A percentile compares a stretch with the other conserved stretches of the same genome.
Conservation (phyloP, 495 filamentous ascomycete genomes). For the Corynascus novoguineensis region DNA sequence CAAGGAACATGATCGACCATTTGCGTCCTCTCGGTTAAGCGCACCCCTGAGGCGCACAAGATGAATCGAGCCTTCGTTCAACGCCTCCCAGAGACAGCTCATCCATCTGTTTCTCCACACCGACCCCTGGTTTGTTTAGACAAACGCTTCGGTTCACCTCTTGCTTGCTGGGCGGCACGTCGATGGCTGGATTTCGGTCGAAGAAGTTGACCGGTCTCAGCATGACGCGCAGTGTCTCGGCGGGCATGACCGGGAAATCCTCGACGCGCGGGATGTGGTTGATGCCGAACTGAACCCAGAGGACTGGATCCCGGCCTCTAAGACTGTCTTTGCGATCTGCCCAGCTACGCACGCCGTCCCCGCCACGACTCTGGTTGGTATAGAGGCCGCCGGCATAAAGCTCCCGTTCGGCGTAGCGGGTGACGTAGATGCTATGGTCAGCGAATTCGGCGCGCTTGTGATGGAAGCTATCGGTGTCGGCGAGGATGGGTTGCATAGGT, state of each 20-base stretch:
- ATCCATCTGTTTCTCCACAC: background rate
- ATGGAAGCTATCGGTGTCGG: constrained; percentile 62
- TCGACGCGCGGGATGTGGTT: constrained; percentile 52
- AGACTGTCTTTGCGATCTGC: constrained; percentile 19
- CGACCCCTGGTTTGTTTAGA: constrained; percentile 1
- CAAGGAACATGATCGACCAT: too few relatives aligned
- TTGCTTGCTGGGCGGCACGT: constrained; percentile 61
- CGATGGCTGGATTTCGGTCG: constrained; percentile 64
- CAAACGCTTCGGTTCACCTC: constrained; percentile 43
- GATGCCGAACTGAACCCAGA: constrained; percentile 58
- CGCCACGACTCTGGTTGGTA: constrained; percentile 64
- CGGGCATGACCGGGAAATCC: constrained; percentile 49
- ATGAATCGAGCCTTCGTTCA: background rate
- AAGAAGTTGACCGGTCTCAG: constrained; percentile 72
- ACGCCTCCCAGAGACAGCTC: constrained; percentile 4
- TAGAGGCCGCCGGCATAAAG: constrained; percentile 78
- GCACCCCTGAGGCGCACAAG: constrained; percentile 4
- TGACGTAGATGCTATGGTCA: constrained; percentile 76
- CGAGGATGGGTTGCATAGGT: constrained; percentile 74
- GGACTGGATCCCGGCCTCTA: constrained; percentile 38
- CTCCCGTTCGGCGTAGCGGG: constrained; percentile 70
- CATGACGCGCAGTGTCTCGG: constrained; percentile 40
- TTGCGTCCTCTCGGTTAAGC: too few relatives aligned
- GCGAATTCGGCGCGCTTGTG: constrained; percentile 75
- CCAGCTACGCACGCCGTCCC: constrained; percentile 25